Conservation (phyloP, 768 basidiomycete genomes). For the Termitomyces sp. region DNA sequence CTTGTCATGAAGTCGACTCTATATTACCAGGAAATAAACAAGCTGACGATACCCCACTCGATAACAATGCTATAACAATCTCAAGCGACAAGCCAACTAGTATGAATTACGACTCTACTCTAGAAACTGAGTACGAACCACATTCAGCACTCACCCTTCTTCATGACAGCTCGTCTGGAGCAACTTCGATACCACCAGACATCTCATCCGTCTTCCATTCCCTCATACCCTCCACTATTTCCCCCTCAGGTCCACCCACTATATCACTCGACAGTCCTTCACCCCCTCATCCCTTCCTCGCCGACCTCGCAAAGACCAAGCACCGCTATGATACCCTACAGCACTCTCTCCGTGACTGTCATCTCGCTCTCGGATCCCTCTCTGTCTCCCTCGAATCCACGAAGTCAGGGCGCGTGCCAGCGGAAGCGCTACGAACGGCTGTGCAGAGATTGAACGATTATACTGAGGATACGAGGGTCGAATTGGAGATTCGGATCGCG, state of each 20-base stretch:
- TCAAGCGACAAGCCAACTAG: background rate
- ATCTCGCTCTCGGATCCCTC: conserved; percentile 57
- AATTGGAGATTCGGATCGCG: conserved; percentile 71
- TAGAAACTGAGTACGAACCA: background rate
- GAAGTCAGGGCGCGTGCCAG: conserved; percentile 13
- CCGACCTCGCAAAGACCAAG: conserved; percentile 35
- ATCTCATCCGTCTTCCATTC: background rate
- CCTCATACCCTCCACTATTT: background rate
- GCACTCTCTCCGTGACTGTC: conserved; percentile 32
- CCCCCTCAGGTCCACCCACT: background rate
- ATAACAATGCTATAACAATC: background rate
- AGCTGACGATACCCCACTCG: background rate
- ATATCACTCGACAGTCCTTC: conserved; percentile 5
- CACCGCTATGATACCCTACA: conserved; percentile 22
- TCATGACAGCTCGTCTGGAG: background rate
- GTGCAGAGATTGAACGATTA: conserved; percentile 65
- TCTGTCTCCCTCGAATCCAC: conserved; percentile 23
- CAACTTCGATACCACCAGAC: background rate
- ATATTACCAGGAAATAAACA: background rate
- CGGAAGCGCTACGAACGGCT: conserved; percentile 40
- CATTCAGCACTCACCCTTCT: background rate
- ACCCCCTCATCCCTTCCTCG: conserved; percentile 33
- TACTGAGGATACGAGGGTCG: conserved; percentile 75
- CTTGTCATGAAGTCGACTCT: background rate
- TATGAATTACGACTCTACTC: background rate